Percentiles rank a stretch among this genome's conserved stretches.
Evolutionary conservation across 2,329 filamentous ascomycete genomes (phyloP).

Genomic region (Trichoderma sp.): DNA sequence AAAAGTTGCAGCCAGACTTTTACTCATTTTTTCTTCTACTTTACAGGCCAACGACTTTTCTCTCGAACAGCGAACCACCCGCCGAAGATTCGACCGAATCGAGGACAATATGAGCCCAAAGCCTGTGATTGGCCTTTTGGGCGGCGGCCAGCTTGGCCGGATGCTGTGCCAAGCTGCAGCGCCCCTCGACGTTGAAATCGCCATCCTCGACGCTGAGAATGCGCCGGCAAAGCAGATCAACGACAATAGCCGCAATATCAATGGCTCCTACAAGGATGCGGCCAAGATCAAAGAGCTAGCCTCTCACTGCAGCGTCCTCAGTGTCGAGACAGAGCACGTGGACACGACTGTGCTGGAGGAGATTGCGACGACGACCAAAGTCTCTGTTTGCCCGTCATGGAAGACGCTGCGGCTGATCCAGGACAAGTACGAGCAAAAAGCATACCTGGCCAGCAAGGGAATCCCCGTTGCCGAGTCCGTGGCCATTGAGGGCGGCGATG

Average conservation of each 20-base stretch:
- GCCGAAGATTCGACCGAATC: background rate
- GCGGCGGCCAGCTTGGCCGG: constrained; percentile 77
- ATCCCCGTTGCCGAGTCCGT: constrained; percentile 74
- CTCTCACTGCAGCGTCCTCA: constrained; percentile 73
- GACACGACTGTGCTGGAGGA: constrained; percentile 88
- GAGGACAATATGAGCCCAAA: constrained; percentile 1
- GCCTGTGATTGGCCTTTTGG: constrained; percentile 55
- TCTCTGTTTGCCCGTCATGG: constrained; percentile 78
- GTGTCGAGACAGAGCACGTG: constrained; percentile 94
- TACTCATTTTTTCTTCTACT: background rate
- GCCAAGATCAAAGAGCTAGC: constrained; percentile 80
- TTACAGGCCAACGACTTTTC: background rate
- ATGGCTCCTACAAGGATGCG: constrained; percentile 84
- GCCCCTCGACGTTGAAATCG: constrained; percentile 73
- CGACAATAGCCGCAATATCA: constrained; percentile 71
- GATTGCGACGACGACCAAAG: constrained; percentile 61
- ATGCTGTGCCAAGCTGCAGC: constrained; percentile 90
- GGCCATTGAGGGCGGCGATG: constrained; percentile 57
- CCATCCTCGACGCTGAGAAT: constrained; percentile 74
- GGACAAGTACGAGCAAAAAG: constrained; percentile 90
- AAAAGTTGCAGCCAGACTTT: background rate
- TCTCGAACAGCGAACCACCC: background rate
- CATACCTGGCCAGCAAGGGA: constrained; percentile 67
- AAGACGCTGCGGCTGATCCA: constrained; percentile 85
- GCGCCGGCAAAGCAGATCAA: constrained; percentile 86